Evolutionary conservation across 768 basidiomycete species (phyloP), one percentile per base, ranked within the genome.

Genomic region (Tylopilus rubrobrunneus): DNA sequence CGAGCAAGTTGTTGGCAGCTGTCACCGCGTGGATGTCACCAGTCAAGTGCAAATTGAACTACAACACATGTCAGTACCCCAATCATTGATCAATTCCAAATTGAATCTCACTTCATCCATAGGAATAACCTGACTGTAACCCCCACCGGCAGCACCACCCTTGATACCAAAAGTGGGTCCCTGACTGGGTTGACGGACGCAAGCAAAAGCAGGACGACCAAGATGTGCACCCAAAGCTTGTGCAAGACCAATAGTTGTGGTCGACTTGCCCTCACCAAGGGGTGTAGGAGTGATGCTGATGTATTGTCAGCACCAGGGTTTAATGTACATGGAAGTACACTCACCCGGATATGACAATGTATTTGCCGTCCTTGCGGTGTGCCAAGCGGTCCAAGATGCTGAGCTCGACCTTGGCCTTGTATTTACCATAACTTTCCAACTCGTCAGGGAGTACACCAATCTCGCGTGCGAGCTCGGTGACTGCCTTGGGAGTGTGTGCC

Each of bases 121-220:
- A 40, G 96, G 96, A 73, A 98, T 98, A 65, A 99, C 91, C 68
- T 97, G 95, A 68, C 92, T 93, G 76, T 98, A 99, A 49, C 96
- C 96, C 56, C 96, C 96, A 39, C 97, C 96, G 41, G 96, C 96
- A 36, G 96, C 96, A 63, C 96, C 97, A 61, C 96, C 96, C 73
- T 99, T 99, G 78, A 99, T 97, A 61, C 96, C 96, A 68, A 98
- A 99, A 0, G 96, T 98, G 33, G 96, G 96, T 12, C 97, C 96
- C 72, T 99, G 96, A 74, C 92, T 94, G 5, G 97, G 97, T 68
- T 99, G 97, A 51, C 96, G 87, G 23, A 98, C 94, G 69, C 94
- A 97, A 44, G 97, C 96, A 70, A 97, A 98, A 10, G 93, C 82
- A 31, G 92, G 87, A 51, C 95, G 92, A 54, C 86, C 86, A 34